Conservation (phyloP, 139 green algal genomes). For the Yamagishiella unicocca region DNA sequence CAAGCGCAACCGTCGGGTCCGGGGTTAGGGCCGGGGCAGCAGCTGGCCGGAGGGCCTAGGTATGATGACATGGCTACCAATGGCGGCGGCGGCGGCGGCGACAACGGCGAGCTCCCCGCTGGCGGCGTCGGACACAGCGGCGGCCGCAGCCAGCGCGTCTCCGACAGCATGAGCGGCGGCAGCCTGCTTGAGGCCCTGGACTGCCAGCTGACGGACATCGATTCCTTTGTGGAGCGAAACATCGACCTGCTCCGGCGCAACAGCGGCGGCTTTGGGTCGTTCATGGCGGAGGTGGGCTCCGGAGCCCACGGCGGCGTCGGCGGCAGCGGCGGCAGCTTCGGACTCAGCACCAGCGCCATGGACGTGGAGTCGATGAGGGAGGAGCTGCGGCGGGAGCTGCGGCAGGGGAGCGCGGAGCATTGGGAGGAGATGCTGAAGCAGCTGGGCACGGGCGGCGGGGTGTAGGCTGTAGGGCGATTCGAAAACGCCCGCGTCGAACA, state of each 20-base stretch:
- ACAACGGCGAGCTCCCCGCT: not conserved
- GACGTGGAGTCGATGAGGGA: slow-evolving; percentile 12
- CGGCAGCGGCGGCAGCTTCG: slow-evolving; percentile 2
- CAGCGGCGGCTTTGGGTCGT: slow-evolving; percentile 6
- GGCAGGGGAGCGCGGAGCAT: slow-evolving; percentile 24
- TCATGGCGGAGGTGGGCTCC: not conserved
- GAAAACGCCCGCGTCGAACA: no score
- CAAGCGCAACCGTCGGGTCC: no score
- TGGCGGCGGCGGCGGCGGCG: not conserved
- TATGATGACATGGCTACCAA: not conserved
- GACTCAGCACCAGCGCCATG: not conserved
- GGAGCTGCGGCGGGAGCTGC: not conserved
- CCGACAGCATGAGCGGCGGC: not conserved
- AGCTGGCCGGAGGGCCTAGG: not conserved
- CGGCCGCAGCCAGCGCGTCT: not conserved
- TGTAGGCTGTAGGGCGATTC: no score
- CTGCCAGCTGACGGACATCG: not conserved
- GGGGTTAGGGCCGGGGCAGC: no score
- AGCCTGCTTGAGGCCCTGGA: not conserved
- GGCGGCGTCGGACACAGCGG: not conserved
- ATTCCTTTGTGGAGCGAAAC: slow-evolving; percentile 10
- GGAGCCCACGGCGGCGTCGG: not conserved
- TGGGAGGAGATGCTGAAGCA: slow-evolving; percentile 33
- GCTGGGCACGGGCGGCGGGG: slow-evolving; percentile 5
- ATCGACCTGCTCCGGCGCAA: slow-evolving; percentile 25